phyloP scores from a whole-genome alignment of 768 basidiomycete genomes.

The Postia placenta region DNA sequence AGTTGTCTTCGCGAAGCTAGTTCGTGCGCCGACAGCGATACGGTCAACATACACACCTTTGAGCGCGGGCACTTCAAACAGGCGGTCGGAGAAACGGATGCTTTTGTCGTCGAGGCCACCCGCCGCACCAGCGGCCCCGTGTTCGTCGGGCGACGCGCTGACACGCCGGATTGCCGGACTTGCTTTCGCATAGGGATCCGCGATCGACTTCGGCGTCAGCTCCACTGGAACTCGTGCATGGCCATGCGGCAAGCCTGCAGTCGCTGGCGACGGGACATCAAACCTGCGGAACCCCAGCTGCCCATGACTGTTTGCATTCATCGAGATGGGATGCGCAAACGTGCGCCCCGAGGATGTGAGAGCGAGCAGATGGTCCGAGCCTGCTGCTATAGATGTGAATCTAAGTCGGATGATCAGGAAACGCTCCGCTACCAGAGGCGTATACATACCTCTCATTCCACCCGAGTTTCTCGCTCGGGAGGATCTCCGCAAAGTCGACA shows the following conservation, averaged over 20 bases:
- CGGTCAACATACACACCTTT: slow-evolving; percentile 57
- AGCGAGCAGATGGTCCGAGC: slow-evolving; percentile 66
- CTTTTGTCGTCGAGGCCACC: slow-evolving; percentile 29
- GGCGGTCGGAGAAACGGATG: slow-evolving; percentile 58
- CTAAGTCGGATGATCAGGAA: slow-evolving; percentile 29
- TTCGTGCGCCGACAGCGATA: slow-evolving; percentile 65
- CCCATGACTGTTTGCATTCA: slow-evolving; percentile 70
- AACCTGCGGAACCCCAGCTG: slow-evolving; percentile 78
- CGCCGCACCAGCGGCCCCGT: slow-evolving; percentile 22
- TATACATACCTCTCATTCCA: slow-evolving; percentile 60
- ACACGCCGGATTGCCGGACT: slow-evolving; percentile 33
- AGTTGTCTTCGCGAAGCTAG: slow-evolving; percentile 65
- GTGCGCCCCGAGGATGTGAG: slow-evolving; percentile 69
- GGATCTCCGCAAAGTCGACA: slow-evolving; percentile 57
- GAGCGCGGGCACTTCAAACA: slow-evolving; percentile 77
- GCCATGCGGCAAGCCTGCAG: slow-evolving; percentile 8
- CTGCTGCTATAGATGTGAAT: slow-evolving; percentile 68
- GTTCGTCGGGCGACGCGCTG: slow-evolving; percentile 23
- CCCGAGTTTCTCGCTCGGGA: slow-evolving; percentile 45
- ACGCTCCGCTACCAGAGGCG: neutral
- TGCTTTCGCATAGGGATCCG: slow-evolving; percentile 43
- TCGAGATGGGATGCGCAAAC: slow-evolving; percentile 71
- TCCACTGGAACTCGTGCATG: slow-evolving; percentile 39
- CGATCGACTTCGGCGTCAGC: slow-evolving; percentile 49
- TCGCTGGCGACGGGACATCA: slow-evolving; percentile 33